These are phyloP conservation scores for Orbilia blumenaviensis DNA, from an alignment of 2,329 filamentous ascomycete species.

Conservation along the genomic window DNA sequence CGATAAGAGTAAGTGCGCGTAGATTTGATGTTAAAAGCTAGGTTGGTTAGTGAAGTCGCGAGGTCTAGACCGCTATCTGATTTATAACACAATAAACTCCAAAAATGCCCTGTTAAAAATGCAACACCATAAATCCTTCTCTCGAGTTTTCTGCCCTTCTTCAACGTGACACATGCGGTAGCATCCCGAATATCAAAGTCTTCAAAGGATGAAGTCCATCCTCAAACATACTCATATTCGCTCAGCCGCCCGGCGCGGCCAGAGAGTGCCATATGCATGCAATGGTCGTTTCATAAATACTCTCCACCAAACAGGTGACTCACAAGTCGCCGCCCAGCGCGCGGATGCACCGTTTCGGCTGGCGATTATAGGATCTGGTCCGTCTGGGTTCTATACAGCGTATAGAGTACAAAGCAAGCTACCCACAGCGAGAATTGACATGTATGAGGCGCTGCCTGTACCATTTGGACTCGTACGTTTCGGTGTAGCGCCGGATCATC, in stretches of 20 bases:
- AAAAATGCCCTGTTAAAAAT: slow-evolving; percentile 23
- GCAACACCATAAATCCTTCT: slow-evolving; percentile 29
- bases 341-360: slow-evolving; percentile 71
- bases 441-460: slow-evolving; percentile 94
- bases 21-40: background rate
- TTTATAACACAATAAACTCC: slow-evolving; percentile 37
- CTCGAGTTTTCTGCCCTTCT: background rate
- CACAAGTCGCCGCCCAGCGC: slow-evolving; percentile 30
- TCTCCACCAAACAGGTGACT: slow-evolving; percentile 24
- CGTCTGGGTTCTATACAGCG: slow-evolving; percentile 94
- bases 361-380: slow-evolving; percentile 90
- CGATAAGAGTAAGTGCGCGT: background rate
- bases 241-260: background rate
- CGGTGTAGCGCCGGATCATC: slow-evolving; percentile 97
- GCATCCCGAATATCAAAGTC: background rate
- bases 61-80: slow-evolving; percentile 31
- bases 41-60: background rate
- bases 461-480: slow-evolving; percentile 92
- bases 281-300: background rate
- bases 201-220: slow-evolving; percentile 7
- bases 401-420: slow-evolving; percentile 83
- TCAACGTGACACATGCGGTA: background rate
- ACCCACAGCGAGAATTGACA: slow-evolving; percentile 78
- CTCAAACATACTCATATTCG: background rate
- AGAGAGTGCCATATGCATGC: background rate